These are phyloP conservation scores for Fusarium transvaalense DNA, from an alignment of 2,329 filamentous ascomycete genomes.

Conservation along the genomic window DNA sequence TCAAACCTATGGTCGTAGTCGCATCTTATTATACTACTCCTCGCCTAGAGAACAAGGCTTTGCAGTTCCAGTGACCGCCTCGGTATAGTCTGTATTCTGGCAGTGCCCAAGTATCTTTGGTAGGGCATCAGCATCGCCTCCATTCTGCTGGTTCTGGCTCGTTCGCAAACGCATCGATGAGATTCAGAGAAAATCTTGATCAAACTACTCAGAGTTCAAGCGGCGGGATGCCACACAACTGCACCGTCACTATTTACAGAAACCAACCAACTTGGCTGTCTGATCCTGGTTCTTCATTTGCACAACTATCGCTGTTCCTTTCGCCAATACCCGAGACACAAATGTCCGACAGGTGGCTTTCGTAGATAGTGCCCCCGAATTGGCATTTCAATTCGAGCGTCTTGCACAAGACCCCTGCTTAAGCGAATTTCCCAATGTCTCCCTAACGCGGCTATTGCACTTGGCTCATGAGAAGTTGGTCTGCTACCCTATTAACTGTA, in stretches of 20 bases:
- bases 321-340: conserved; percentile 39
- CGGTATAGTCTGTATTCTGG: conserved; percentile 1
- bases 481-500: conserved; percentile 1
- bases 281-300: conserved; percentile 20
- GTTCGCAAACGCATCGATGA: neutral
- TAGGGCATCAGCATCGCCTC: neutral
- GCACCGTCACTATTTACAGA: neutral
- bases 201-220: neutral
- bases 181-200: neutral
- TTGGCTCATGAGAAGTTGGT: conserved; percentile 26
- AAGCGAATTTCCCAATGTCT: conserved; percentile 22
- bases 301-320: conserved; percentile 31
- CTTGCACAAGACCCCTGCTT: conserved; percentile 31
- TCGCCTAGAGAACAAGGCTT: conserved; percentile 10
- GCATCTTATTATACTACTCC: conserved; percentile 7
- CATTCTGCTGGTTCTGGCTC: neutral
- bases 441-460: conserved; percentile 24
- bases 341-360: conserved; percentile 34
- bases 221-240: neutral
- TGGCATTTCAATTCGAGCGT: conserved; percentile 26
- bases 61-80: conserved; percentile 19
- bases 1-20: conserved; percentile 14
- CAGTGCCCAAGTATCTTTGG: neutral
- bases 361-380: conserved; percentile 14
- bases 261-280: conserved; percentile 7